A percentile compares a stretch with the other conserved stretches of the same genome.
These are phyloP conservation scores for Cajanus cajan DNA, from an alignment of 306 rosid genomes.

Conservation along the genomic window DNA sequence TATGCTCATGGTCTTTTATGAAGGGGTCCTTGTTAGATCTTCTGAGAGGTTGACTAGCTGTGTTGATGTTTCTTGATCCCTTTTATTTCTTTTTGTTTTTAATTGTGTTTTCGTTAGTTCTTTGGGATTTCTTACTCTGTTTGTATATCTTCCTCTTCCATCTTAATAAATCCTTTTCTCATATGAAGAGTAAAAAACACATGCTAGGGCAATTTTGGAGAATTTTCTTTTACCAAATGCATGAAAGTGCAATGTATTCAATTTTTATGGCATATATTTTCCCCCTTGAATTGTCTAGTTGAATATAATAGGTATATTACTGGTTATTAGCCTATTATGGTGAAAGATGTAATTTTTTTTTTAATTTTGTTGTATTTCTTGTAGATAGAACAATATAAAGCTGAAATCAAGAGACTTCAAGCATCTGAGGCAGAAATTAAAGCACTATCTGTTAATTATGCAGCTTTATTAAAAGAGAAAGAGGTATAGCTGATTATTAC, in stretches of 20 bases:
- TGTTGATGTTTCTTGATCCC: not conserved
- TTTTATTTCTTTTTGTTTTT: not conserved
- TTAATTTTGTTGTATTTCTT: constrained; percentile 19
- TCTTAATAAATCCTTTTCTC: not conserved
- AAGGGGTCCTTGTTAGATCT: not conserved
- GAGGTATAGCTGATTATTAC: constrained; percentile 54
- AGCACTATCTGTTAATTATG: constrained; percentile 86
- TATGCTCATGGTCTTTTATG: not conserved
- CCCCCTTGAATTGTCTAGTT: not conserved
- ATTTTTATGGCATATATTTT: not conserved
- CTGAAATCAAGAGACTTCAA: constrained; percentile 86
- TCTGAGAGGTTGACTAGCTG: not conserved
- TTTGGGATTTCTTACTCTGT: not conserved
- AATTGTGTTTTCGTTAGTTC: not conserved
- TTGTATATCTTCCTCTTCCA: not conserved
- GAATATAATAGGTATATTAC: not conserved
- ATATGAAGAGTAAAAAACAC: not conserved
- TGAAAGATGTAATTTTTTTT: not conserved
- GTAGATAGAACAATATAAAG: constrained; percentile 73
- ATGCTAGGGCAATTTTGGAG: not conserved
- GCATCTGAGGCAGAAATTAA: constrained; percentile 92
- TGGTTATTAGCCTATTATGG: not conserved
- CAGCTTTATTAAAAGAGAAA: constrained; percentile 83
- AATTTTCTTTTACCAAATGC: not conserved
- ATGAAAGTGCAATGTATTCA: constrained; percentile 1